Conservation (phyloP, 805 yeast species). For the Pichia deserticola region DNA sequence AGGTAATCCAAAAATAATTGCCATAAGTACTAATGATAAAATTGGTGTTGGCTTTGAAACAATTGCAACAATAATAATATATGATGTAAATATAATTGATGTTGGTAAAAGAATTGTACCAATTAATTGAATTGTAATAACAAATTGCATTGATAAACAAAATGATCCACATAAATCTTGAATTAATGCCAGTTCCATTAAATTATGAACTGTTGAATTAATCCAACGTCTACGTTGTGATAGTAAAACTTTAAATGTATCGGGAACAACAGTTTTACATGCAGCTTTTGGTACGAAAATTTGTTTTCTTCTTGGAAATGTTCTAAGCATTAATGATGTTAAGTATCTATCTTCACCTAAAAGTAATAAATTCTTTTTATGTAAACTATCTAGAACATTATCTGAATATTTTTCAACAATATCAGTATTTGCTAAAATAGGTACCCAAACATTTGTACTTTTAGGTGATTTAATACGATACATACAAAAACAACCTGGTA, state of each 20-base stretch:
- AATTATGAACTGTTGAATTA: slow-evolving; percentile 87
- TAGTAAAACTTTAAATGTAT: slow-evolving; percentile 63
- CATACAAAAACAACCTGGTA: slow-evolving; percentile 93
- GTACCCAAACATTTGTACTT: slow-evolving; percentile 82
- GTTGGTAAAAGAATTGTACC: slow-evolving; percentile 88
- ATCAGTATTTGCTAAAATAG: slow-evolving; percentile 86
- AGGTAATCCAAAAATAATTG: slow-evolving; percentile 76
- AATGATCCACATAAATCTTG: slow-evolving; percentile 90
- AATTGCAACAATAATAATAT: slow-evolving; percentile 66
- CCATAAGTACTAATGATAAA: slow-evolving; percentile 69
- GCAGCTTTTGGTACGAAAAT: slow-evolving; percentile 85
- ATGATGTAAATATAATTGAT: slow-evolving; percentile 75
- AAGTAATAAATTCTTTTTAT: slow-evolving; percentile 74
- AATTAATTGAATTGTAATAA: slow-evolving; percentile 71
- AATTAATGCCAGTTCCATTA: slow-evolving; percentile 79
- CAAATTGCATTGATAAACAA: slow-evolving; percentile 92
- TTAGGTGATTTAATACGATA: slow-evolving; percentile 88
- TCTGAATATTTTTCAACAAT: slow-evolving; percentile 88
- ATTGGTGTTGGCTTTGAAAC: slow-evolving; percentile 70
- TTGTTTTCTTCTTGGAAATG: slow-evolving; percentile 86
- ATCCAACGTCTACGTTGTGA: slow-evolving; percentile 98
- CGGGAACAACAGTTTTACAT: slow-evolving; percentile 89
- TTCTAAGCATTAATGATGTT: slow-evolving; percentile 75
- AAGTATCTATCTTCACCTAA: slow-evolving; percentile 89
- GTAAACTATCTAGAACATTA: slow-evolving; percentile 75